Percentiles rank a stretch among this genome's conserved stretches.
Conservation (phyloP, 768 basidiomycete species). For the Daedaleopsis sinensis region DNA sequence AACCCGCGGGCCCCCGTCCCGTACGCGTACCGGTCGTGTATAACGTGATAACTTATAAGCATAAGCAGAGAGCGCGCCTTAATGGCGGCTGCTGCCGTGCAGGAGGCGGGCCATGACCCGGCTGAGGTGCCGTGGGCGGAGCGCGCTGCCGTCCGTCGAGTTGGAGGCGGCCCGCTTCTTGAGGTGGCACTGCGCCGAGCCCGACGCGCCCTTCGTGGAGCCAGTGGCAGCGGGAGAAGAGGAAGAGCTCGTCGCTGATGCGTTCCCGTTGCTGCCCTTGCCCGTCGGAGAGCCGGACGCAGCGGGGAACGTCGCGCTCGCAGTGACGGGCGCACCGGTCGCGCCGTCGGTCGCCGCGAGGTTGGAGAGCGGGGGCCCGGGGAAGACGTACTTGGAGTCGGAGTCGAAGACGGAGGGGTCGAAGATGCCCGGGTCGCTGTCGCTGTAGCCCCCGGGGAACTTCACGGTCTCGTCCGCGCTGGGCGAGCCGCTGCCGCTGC, state of each 20-base stretch:
- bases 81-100: constrained; percentile 15
- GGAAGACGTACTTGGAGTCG: constrained; percentile 31
- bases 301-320: constrained; percentile 23
- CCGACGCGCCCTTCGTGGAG: constrained; percentile 1
- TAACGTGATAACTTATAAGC: constrained; percentile 1
- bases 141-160: background rate
- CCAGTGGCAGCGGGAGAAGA: background rate
- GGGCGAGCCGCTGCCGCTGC: constrained; percentile 54
- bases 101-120: constrained; percentile 22
- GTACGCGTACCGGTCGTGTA: background rate
- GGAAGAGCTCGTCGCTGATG: background rate
- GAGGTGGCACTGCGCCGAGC: constrained; percentile 19
- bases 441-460: constrained; percentile 76
- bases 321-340: constrained; percentile 13
- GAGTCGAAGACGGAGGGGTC: constrained; percentile 31
- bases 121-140: constrained; percentile 19
- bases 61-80: background rate
- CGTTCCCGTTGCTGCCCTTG: background rate
- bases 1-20: background rate
- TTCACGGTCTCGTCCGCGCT: constrained; percentile 44
- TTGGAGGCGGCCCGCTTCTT: constrained; percentile 4
- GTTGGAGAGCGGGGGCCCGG: constrained; percentile 31
- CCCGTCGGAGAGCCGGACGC: constrained; percentile 12
- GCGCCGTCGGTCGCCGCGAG: constrained; percentile 20
- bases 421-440: constrained; percentile 74